Evolutionary conservation across 2,329 filamentous ascomycete species (phyloP).

Genomic region (Verticillium albo-atrum): DNA sequence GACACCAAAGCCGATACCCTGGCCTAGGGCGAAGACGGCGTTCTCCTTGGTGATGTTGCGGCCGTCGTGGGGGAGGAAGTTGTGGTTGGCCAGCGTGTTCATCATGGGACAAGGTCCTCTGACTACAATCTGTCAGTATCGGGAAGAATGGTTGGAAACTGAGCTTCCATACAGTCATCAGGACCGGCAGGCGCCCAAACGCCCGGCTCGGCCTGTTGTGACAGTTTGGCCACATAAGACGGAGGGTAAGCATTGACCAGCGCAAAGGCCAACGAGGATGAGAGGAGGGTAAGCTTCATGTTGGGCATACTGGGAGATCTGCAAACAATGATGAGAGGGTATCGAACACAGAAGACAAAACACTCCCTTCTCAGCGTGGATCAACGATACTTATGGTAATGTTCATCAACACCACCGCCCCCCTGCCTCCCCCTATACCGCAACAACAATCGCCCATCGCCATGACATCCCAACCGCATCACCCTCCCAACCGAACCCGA

Average conservation of each 20-base stretch:
- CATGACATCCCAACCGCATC: not conserved
- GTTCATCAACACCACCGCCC: not conserved
- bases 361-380: not conserved
- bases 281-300: not conserved
- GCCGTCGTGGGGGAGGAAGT: slow-evolving; percentile 41
- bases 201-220: not conserved
- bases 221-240: not conserved
- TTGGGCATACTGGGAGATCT: not conserved
- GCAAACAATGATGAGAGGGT: not conserved
- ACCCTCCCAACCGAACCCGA: not conserved
- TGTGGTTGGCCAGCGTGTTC: slow-evolving; percentile 48
- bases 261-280: not conserved
- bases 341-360: not conserved
- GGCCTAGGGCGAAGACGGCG: slow-evolving; percentile 30
- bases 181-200: slow-evolving; percentile 2
- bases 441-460: not conserved
- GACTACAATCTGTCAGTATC: slow-evolving; percentile 15
- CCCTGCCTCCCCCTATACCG: not conserved
- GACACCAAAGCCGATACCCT: slow-evolving; percentile 37
- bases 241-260: not conserved
- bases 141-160: rapidly evolving
- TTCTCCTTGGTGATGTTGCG: slow-evolving; percentile 32
- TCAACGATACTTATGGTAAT: not conserved
- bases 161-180: not conserved
- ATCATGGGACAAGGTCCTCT: slow-evolving; percentile 45